Conservation (phyloP, 2,329 filamentous ascomycete genomes). For the Beauveria scarabaeidicola region DNA sequence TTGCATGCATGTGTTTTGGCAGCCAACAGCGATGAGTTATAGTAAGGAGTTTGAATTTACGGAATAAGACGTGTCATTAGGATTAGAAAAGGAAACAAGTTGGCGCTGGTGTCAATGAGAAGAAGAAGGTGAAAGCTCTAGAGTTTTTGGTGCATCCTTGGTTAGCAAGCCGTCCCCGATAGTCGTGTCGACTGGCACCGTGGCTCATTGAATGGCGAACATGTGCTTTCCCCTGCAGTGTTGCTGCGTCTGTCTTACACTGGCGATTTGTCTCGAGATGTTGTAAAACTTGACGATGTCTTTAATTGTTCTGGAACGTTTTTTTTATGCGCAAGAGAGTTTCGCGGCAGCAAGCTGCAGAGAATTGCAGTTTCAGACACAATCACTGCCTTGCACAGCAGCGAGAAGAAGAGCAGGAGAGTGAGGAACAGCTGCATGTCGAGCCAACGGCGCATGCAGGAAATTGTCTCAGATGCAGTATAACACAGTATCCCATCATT, state of each 20-base stretch:
- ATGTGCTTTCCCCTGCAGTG: neutral
- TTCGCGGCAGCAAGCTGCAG: neutral
- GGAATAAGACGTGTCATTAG: neutral
- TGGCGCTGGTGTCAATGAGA: neutral
- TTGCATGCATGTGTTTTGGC: constrained; percentile 2
- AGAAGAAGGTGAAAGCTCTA: neutral
- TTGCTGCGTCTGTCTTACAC: neutral
- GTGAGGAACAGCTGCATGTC: neutral
- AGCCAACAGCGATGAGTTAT: neutral
- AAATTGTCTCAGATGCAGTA: constrained; percentile 6
- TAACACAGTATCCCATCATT: neutral
- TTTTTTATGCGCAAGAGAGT: neutral
- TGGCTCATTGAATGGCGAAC: neutral
- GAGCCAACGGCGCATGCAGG: constrained; percentile 1
- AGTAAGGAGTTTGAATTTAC: constrained; percentile 5
- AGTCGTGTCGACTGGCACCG: neutral
- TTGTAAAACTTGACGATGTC: neutral
- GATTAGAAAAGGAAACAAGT: neutral
- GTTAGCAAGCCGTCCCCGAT: neutral
- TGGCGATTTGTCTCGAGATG: neutral
- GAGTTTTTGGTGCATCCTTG: neutral
- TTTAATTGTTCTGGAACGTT: neutral
- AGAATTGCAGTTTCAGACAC: constrained; percentile 4
- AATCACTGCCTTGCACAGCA: neutral
- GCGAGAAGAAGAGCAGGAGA: neutral